These are phyloP conservation scores for Cubamyces lactineus DNA, from an alignment of 768 basidiomycete species.

Conservation along the genomic window DNA sequence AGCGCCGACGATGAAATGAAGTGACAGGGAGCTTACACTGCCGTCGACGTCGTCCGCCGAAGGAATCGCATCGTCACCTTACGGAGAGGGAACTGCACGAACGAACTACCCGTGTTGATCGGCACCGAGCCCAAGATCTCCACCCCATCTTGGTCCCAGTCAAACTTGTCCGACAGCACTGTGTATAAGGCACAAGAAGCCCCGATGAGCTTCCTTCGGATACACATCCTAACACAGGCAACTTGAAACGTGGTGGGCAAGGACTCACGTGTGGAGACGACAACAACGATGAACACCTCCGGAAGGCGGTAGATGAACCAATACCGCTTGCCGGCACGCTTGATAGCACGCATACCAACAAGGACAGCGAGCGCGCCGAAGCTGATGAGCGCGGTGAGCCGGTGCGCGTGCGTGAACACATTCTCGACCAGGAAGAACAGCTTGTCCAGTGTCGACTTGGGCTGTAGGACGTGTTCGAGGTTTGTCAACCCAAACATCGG, in stretches of 20 bases:
- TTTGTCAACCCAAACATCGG: constrained; percentile 84
- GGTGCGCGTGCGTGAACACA: constrained; percentile 58
- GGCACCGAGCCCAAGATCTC: constrained; percentile 82
- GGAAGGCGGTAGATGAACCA: constrained; percentile 83
- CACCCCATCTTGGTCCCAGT: constrained; percentile 80
- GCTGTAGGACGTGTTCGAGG: constrained; percentile 57
- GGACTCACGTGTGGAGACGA: constrained; percentile 71
- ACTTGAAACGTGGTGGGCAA: background rate
- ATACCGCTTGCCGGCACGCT: constrained; percentile 58
- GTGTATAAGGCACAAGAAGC: background rate
- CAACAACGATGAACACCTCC: constrained; percentile 88
- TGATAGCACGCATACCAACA: constrained; percentile 61
- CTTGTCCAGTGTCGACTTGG: constrained; percentile 77
- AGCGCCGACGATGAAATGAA: background rate
- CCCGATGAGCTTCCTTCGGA: background rate
- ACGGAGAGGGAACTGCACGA: constrained; percentile 76
- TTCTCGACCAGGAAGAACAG: constrained; percentile 71
- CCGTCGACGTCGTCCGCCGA: constrained; percentile 80
- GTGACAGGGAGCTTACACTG: constrained; percentile 53
- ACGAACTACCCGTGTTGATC: constrained; percentile 58
- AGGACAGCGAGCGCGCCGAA: constrained; percentile 70
- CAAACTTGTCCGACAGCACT: constrained; percentile 72
- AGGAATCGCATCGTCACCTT: constrained; percentile 64
- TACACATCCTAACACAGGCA: background rate
- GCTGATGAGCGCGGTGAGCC: constrained; percentile 72